phyloP scores from a whole-genome alignment of 306 rosid species.

The Cicer bijugum region DNA sequence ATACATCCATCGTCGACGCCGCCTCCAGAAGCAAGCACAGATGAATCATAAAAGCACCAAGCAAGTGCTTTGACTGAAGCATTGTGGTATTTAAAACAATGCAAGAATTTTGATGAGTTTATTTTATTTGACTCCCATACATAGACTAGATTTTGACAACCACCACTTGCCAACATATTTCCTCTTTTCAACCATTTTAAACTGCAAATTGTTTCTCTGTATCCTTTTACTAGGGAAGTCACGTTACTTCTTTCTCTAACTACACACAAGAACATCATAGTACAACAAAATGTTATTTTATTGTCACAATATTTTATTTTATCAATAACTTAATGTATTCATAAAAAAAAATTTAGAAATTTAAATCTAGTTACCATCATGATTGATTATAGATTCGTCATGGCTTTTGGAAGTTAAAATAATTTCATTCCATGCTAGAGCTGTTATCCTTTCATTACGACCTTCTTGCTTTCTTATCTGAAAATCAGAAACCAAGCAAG shows the following conservation, averaged over 20 bases:
- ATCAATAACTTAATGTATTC: background rate
- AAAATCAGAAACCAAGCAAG: too few species aligned
- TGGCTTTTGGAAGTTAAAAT: constrained; percentile 79
- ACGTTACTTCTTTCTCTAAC: constrained; percentile 57
- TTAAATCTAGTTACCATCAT: constrained; percentile 56
- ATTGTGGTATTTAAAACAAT: constrained; percentile 60
- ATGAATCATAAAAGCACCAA: constrained; percentile 75
- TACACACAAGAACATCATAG: constrained; percentile 40
- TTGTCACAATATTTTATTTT: background rate
- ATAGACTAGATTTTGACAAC: constrained; percentile 65
- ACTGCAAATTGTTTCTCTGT: constrained; percentile 68
- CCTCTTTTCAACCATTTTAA: constrained; percentile 79
- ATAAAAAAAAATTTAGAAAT: background rate
- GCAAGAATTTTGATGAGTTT: constrained; percentile 65
- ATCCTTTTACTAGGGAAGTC: constrained; percentile 51
- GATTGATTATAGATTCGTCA: constrained; percentile 71
- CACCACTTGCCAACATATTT: background rate
- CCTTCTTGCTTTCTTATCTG: constrained; percentile 49
- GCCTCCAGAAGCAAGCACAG: constrained; percentile 80
- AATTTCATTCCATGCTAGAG: constrained; percentile 64
- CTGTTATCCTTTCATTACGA: constrained; percentile 59
- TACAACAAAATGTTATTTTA: background rate
- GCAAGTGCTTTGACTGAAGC: constrained; percentile 87
- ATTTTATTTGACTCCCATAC: constrained; percentile 73
- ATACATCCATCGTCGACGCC: constrained; percentile 71